phyloP scores from a whole-genome alignment of 192 early-diverging fungal species.

The Nowakowskiella sp. region DNA sequence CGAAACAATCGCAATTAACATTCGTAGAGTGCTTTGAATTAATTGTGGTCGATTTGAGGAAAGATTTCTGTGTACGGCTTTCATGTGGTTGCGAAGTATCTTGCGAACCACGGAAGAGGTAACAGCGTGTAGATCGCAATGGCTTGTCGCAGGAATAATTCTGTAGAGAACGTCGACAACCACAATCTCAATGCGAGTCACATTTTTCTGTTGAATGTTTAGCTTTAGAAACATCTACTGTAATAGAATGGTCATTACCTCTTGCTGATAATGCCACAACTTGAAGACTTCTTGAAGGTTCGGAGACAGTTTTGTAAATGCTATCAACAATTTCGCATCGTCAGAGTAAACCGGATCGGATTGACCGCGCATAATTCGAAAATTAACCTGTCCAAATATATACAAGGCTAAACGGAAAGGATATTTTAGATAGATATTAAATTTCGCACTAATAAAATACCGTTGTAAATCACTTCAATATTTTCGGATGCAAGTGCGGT shows the following conservation, averaged over 20 bases:
- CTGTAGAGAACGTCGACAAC: conserved; percentile 56
- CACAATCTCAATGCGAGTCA: conserved; percentile 31
- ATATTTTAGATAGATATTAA: not conserved
- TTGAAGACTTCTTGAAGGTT: conserved; percentile 38
- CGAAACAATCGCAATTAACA: conserved; percentile 56
- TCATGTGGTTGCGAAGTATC: conserved; percentile 63
- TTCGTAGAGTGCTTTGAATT: conserved; percentile 51
- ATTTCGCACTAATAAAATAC: not conserved
- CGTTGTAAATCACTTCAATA: not conserved
- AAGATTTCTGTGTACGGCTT: conserved; percentile 51
- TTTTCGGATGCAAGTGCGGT: not conserved
- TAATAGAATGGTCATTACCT: conserved; percentile 13
- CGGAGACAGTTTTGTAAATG: conserved; percentile 36
- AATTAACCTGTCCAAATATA: not conserved
- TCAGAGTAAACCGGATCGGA: not conserved
- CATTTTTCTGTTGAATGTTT: conserved; percentile 45
- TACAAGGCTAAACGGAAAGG: not conserved
- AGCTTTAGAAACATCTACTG: conserved; percentile 17
- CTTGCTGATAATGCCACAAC: conserved; percentile 47
- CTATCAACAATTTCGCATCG: not conserved
- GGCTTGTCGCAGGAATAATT: conserved; percentile 41
- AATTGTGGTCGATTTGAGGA: conserved; percentile 48
- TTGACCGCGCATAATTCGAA: not conserved
- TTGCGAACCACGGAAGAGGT: conserved; percentile 31
- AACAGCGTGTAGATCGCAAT: conserved; percentile 24